Conservation (phyloP, 805 yeast genomes). For the Candida tallmaniae region DNA sequence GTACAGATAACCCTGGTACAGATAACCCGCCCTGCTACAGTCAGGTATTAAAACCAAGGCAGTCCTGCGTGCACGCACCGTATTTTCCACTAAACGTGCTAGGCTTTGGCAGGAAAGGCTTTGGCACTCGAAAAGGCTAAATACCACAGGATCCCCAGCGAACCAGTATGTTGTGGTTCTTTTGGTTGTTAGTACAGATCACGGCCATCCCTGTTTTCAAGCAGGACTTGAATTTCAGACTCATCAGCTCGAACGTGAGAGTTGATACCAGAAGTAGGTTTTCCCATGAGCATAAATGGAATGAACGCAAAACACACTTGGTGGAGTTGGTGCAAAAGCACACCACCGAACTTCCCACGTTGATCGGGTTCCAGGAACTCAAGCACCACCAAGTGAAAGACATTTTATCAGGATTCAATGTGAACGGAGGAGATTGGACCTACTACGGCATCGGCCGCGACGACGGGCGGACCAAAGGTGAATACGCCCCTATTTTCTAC, state of each 20-base stretch:
- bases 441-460: constrained; percentile 46
- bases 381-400: constrained; percentile 38
- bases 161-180: no score
- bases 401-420: constrained; percentile 32
- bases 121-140: no score
- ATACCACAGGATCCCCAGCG: no score
- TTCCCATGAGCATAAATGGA: constrained; percentile 44
- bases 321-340: constrained; percentile 13
- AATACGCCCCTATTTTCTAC: constrained; percentile 47
- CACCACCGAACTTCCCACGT: constrained; percentile 17
- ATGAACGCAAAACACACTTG: constrained; percentile 30
- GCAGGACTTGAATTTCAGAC: constrained; percentile 9
- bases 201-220: not conserved
- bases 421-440: constrained; percentile 29
- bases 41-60: no score
- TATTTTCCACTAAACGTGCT: no score
- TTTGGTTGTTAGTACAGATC: no score
- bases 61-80: no score
- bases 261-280: constrained; percentile 29
- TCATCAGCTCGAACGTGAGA: constrained; percentile 40
- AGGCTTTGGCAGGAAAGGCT: no score
- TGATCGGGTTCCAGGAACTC: constrained; percentile 39
- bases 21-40: no score
- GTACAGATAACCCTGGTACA: no score
- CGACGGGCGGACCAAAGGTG: constrained; percentile 48